Percentiles rank a stretch among this genome's conserved stretches.
phyloP scores from a whole-genome alignment of 768 basidiomycete genomes.

The Rhodosporidiobolus sp. region DNA sequence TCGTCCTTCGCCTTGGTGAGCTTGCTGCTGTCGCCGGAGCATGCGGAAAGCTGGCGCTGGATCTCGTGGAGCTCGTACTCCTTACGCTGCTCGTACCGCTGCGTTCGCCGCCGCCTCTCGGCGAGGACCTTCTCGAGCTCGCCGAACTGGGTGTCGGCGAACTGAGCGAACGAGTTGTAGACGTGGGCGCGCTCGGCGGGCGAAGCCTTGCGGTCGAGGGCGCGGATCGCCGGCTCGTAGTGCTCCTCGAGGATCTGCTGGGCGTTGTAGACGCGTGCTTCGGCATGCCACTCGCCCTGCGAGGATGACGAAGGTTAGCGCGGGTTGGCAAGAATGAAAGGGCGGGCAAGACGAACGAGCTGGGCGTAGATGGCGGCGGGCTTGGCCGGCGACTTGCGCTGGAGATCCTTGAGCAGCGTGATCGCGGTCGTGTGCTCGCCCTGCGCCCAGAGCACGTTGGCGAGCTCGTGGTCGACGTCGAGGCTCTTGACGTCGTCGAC shows the following conservation, averaged over 20 bases:
- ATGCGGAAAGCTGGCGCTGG: constrained; percentile 26
- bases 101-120: constrained; percentile 57
- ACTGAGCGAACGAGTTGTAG: constrained; percentile 77
- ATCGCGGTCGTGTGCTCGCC: constrained; percentile 81
- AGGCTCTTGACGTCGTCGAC: constrained; percentile 44
- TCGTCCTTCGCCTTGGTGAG: constrained; percentile 54
- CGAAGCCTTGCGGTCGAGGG: constrained; percentile 44
- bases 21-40: constrained; percentile 36
- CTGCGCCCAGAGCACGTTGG: constrained; percentile 83
- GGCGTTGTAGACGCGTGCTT: constrained; percentile 78
- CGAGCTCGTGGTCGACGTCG: constrained; percentile 70
- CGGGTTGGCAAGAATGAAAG: background rate
- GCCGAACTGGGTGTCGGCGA: constrained; percentile 84
- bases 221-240: constrained; percentile 63
- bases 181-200: constrained; percentile 50
- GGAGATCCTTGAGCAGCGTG: constrained; percentile 55
- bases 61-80: constrained; percentile 61
- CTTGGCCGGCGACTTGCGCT: constrained; percentile 3
- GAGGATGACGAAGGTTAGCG: background rate
- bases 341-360: constrained; percentile 55
- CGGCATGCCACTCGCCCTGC: constrained; percentile 86
- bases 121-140: constrained; percentile 67
- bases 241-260: constrained; percentile 65
- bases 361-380: constrained; percentile 54
- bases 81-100: constrained; percentile 70